Evolutionary conservation across 352 stramenopile genomes (phyloP), one percentile per base, ranked within the genome.

Genomic region (Phytopythium oedochilum): DNA sequence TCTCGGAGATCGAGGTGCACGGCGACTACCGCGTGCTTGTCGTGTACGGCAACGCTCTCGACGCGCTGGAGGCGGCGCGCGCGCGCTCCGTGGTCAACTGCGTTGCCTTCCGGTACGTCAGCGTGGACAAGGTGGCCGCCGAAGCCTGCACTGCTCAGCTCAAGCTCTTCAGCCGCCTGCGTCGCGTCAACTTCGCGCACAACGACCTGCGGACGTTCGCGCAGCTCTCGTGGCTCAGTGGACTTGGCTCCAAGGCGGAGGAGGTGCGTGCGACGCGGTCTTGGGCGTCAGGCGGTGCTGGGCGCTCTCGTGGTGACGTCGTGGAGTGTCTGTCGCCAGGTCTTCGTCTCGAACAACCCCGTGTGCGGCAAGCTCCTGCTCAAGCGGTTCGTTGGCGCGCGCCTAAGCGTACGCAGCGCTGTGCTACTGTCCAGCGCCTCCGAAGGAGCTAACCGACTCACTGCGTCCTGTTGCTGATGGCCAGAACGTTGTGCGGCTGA

Each of bases 1-100:
- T 85, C 46, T 88, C 80, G 4, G 78, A 91, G 45, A 68, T 92
- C 45, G 80, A 92, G 45, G 72, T 92, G 1, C 72, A 80, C 28
- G 73, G 75, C 7, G 78, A 91, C n/a, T 81, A 75, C 22, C 75
- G 79, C 15, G 74, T 88, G 20, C 59, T 92, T 3, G 67, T 72
- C 25, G 72, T 92, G 25, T 88, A 89, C 43, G 83, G 83, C 18
- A 73, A 86, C 29, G 83, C 74, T 9, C 60, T 92, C 1, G 78
- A 87, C 4, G 74, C 63, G 8, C 74, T 92, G 9, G 79, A 87
- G 40, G 73, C 68, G 46, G 55, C 65, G 28, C 89, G 86, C 60
- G 58, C 70, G 2, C 75, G 86, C 25, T 50, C 66, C 4, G 61
- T 71, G 17, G 73, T 88, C 17, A 79, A 85, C 46, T 66, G 76